phyloP scores from a whole-genome alignment of 371 early-diverging fungal species.

The Zopfochytrium polystomum region DNA sequence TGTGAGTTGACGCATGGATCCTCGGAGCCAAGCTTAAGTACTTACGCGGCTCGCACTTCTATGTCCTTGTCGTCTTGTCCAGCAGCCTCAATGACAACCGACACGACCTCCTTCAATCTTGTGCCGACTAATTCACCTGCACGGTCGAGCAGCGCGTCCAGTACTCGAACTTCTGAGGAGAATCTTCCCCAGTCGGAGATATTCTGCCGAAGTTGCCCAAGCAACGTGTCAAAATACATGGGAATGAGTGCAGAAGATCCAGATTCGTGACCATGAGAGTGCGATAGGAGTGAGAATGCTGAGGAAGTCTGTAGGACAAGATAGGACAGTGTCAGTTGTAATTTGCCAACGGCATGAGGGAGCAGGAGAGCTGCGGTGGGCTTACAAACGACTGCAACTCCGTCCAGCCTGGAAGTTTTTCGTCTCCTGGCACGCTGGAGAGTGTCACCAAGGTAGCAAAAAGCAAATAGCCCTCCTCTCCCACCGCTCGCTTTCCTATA shows the following conservation, averaged over 20 bases:
- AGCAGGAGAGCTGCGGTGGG: neutral
- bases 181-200: constrained; percentile 37
- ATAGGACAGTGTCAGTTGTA: neutral
- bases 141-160: constrained; percentile 30
- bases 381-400: constrained; percentile 19
- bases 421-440: constrained; percentile 26
- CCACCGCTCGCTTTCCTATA: too few relatives aligned
- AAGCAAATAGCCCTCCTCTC: constrained; percentile 23
- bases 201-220: constrained; percentile 3
- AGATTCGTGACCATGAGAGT: constrained; percentile 3
- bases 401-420: constrained; percentile 31
- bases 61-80: constrained; percentile 35
- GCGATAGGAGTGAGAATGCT: constrained; percentile 9
- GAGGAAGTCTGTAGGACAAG: neutral
- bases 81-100: too few relatives aligned
- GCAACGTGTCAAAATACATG: constrained; percentile 19
- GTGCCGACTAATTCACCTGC: constrained; percentile 29
- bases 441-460: constrained; percentile 36
- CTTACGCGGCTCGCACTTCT: constrained; percentile 41
- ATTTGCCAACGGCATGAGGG: neutral
- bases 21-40: constrained; percentile 4
- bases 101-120: constrained; percentile 30
- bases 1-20: neutral
- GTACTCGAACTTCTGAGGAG: constrained; percentile 35
- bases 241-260: constrained; percentile 12